phyloP scores from a whole-genome alignment of 169 alveolate species.

The Perkinsus olseni region DNA sequence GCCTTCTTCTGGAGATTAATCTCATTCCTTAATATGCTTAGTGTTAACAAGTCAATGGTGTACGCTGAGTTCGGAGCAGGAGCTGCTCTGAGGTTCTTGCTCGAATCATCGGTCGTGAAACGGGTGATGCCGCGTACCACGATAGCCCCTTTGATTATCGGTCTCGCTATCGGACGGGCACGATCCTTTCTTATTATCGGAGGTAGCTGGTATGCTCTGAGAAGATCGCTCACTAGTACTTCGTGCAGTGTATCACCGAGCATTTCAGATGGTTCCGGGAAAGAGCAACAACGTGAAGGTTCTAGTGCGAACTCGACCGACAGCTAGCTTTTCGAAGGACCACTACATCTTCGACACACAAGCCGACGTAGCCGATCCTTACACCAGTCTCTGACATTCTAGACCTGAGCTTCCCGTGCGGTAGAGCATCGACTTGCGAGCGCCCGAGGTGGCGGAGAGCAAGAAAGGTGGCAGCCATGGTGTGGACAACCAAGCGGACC shows the following conservation, averaged over 20 bases:
- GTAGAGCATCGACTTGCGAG: background rate
- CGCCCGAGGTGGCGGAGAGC: constrained; percentile 38
- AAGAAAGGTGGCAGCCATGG: constrained; percentile 36
- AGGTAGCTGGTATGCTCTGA: no score
- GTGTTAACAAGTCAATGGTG: background rate
- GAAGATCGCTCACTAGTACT: no score
- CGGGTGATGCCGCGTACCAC: no score
- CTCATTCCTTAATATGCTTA: background rate
- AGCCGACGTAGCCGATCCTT: constrained; percentile 49
- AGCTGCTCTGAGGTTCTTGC: no score
- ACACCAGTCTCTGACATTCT: background rate
- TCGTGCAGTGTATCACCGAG: background rate
- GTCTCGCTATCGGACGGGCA: no score
- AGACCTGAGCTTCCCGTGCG: background rate
- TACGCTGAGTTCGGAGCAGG: background rate
- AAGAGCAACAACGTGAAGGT: constrained; percentile 56
- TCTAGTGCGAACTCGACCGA: constrained; percentile 77
- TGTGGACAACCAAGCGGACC: constrained; percentile 63
- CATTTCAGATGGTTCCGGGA: constrained; percentile 47
- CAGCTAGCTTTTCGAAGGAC: constrained; percentile 59
- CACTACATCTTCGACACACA: constrained; percentile 51
- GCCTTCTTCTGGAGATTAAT: background rate
- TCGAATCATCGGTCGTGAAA: no score
- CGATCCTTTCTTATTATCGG: no score
- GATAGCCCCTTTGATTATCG: no score